These are phyloP conservation scores for Benincasa hispida DNA, from an alignment of 306 rosid genomes.

Conservation along the genomic window DNA sequence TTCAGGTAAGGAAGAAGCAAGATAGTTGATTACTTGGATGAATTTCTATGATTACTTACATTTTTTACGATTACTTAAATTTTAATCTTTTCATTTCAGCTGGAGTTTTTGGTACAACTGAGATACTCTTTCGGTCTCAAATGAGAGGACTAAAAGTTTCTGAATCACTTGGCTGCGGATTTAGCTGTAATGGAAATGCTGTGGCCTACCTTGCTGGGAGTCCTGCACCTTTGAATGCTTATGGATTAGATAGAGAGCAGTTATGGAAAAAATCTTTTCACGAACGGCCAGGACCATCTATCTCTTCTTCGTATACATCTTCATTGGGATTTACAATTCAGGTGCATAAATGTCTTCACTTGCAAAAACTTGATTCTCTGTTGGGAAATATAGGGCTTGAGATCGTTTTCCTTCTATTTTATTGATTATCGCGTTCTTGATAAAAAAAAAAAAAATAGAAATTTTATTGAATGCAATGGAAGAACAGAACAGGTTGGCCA, in stretches of 20 bases:
- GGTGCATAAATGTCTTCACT: constrained; percentile 7
- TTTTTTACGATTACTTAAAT: neutral
- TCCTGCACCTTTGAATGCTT: constrained; percentile 13
- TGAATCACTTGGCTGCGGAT: constrained; percentile 24
- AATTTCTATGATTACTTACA: too few relatives aligned
- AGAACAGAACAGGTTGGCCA: too few relatives aligned
- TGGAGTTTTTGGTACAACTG: constrained; percentile 27
- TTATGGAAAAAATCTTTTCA: constrained; percentile 15
- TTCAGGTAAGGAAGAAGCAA: constrained; percentile 17
- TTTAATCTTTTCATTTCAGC: constrained; percentile 1
- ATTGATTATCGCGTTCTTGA: too few relatives aligned
- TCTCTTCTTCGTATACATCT: constrained; percentile 22
- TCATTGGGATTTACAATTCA: constrained; percentile 24
- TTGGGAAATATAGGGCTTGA: neutral
- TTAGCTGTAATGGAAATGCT: constrained; percentile 27
- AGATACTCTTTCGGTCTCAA: constrained; percentile 24
- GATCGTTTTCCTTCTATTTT: too few relatives aligned
- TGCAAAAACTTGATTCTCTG: neutral
- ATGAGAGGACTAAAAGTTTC: constrained; percentile 24
- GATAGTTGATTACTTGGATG: neutral
- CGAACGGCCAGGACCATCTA: constrained; percentile 28
- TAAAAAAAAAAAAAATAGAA: too few relatives aligned
- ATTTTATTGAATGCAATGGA: too few relatives aligned
- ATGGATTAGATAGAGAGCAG: constrained; percentile 17
- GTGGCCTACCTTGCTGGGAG: constrained; percentile 30